phyloP scores from a whole-genome alignment of 306 rosid genomes.

The Vigna mungo region DNA sequence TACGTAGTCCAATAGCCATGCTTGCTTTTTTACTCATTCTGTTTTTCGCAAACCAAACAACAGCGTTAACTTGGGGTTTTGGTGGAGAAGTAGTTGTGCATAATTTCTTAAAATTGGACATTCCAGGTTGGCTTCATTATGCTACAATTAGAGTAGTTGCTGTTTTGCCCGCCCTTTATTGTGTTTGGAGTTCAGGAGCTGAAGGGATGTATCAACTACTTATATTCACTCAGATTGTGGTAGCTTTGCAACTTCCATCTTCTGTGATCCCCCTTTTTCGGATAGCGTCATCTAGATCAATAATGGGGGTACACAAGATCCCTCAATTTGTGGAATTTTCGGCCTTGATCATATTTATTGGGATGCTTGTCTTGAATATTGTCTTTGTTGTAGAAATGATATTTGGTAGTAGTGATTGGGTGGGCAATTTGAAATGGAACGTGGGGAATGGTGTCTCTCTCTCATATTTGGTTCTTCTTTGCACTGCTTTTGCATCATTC shows the following conservation, averaged over 20 bases:
- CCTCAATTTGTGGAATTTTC: slow-evolving; percentile 76
- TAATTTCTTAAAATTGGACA: slow-evolving; percentile 77
- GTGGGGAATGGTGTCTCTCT: slow-evolving; percentile 60
- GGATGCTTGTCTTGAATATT: slow-evolving; percentile 80
- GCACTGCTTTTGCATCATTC: slow-evolving; percentile 67
- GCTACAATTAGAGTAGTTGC: slow-evolving; percentile 83
- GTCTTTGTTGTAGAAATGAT: slow-evolving; percentile 81
- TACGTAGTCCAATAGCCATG: slow-evolving; percentile 69
- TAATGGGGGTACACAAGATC: slow-evolving; percentile 83
- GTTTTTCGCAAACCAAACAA: slow-evolving; percentile 75
- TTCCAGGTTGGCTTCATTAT: slow-evolving; percentile 96
- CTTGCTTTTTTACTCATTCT: slow-evolving; percentile 65
- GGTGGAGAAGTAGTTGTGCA: slow-evolving; percentile 81
- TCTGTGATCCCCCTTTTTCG: slow-evolving; percentile 92
- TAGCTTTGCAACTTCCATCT: slow-evolving; percentile 87
- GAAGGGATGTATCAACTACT: slow-evolving; percentile 93
- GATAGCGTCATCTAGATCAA: slow-evolving; percentile 78
- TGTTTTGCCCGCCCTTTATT: slow-evolving; percentile 83
- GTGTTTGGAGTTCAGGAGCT: slow-evolving; percentile 91
- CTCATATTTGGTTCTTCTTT: slow-evolving; percentile 64
- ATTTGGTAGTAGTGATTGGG: slow-evolving; percentile 93
- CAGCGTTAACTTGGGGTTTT: slow-evolving; percentile 76
- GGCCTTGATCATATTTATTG: slow-evolving; percentile 66
- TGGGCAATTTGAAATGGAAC: slow-evolving; percentile 68
- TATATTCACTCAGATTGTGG: slow-evolving; percentile 78